phyloP scores from a whole-genome alignment of 768 basidiomycete species.

The Termitomyces sp. region DNA sequence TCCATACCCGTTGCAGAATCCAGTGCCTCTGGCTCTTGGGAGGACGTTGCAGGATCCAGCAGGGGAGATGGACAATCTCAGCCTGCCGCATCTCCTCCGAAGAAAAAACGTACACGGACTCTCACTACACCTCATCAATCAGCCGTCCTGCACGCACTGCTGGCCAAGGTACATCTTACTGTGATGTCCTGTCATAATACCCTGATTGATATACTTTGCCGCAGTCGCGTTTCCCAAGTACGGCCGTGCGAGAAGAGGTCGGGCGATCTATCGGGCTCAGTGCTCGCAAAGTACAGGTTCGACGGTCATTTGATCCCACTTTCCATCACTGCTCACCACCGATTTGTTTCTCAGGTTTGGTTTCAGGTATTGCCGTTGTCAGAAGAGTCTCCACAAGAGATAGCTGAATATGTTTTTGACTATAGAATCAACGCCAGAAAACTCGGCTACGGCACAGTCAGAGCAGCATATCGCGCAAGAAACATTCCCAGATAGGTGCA shows the following conservation, averaged over 20 bases:
- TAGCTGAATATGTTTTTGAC: constrained; percentile 15
- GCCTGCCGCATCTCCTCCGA: constrained; percentile 40
- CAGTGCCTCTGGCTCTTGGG: constrained; percentile 47
- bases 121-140: constrained; percentile 87
- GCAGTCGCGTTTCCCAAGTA: constrained; percentile 86
- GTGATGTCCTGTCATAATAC: not conserved
- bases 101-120: constrained; percentile 80
- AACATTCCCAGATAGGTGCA: constrained; percentile 57
- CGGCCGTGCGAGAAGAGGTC: constrained; percentile 82
- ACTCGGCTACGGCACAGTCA: constrained; percentile 70
- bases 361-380: constrained; percentile 55
- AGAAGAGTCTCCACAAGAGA: constrained; percentile 11
- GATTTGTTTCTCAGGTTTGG: constrained; percentile 59
- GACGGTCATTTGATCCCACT: constrained; percentile 19
- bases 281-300: constrained; percentile 84
- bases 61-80: constrained; percentile 37
- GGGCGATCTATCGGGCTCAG: constrained; percentile 85
- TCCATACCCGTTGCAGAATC: constrained; percentile 22
- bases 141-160: constrained; percentile 77
- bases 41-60: constrained; percentile 55
- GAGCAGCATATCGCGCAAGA: constrained; percentile 43
- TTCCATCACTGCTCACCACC: constrained; percentile 6
- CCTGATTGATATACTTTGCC: constrained; percentile 7
- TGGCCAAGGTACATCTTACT: constrained; percentile 61
- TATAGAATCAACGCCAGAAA: constrained; percentile 84